Conservation (phyloP, 2,329 filamentous ascomycete genomes). For the Penicillium sp. region DNA sequence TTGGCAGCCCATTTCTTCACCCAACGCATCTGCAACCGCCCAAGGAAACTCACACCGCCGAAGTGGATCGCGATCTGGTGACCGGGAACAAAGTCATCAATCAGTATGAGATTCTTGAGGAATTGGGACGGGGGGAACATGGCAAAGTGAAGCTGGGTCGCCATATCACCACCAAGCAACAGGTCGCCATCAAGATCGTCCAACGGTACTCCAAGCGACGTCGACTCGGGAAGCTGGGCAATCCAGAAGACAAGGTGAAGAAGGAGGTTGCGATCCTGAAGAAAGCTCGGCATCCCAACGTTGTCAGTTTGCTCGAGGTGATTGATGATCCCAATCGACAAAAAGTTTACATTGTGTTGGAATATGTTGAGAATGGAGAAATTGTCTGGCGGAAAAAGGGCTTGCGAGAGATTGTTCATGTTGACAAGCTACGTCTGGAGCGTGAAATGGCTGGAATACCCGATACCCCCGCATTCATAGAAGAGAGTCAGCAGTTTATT, state of each 20-base stretch:
- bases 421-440: slow-evolving; percentile 80
- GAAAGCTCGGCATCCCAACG: slow-evolving; percentile 96
- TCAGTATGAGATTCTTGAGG: slow-evolving; percentile 94
- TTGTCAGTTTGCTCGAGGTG: slow-evolving; percentile 91
- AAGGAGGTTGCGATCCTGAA: slow-evolving; percentile 97
- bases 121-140: slow-evolving; percentile 92
- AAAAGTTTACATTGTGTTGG: slow-evolving; percentile 97
- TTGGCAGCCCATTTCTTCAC: slow-evolving; percentile 65
- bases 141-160: slow-evolving; percentile 96
- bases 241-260: slow-evolving; percentile 74
- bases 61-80: slow-evolving; percentile 82
- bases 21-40: slow-evolving; percentile 72
- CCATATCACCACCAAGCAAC: slow-evolving; percentile 71
- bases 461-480: slow-evolving; percentile 59
- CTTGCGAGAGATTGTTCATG: slow-evolving; percentile 74
- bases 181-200: slow-evolving; percentile 98
- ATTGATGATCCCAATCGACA: slow-evolving; percentile 95
- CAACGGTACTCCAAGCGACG: slow-evolving; percentile 92
- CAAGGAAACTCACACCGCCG: slow-evolving; percentile 83
- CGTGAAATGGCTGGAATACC: slow-evolving; percentile 71
- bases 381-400: slow-evolving; percentile 92
- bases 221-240: slow-evolving; percentile 74
- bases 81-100: slow-evolving; percentile 97
- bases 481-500: slow-evolving; percentile 46
- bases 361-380: slow-evolving; percentile 92